A percentile compares a stretch with the other conserved stretches of the same genome.
Evolutionary conservation across 345 rosid genomes (phyloP).

Genomic region (Salix purpurea): DNA sequence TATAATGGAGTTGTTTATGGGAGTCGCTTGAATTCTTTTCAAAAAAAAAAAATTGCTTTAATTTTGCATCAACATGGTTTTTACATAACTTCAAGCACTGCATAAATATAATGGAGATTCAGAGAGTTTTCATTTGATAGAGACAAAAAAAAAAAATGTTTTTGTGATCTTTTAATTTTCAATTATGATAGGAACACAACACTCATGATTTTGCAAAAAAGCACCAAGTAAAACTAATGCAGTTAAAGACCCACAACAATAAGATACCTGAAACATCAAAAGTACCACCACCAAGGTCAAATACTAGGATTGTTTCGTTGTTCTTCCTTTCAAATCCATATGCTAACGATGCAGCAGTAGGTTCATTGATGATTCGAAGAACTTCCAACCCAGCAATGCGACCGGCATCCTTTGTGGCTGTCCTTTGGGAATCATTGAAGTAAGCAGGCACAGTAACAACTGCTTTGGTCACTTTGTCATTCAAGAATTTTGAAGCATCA

Average conservation of each 20-base stretch:
- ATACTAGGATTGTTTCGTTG: constrained; percentile 92
- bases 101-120: not conserved
- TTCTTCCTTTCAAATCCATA: constrained; percentile 94
- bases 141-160: not conserved
- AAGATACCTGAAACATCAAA: constrained; percentile 91
- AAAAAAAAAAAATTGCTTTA: no score
- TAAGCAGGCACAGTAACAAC: constrained; percentile 35
- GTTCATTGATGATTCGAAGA: constrained; percentile 92
- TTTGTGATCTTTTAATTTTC: not conserved
- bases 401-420: constrained; percentile 96
- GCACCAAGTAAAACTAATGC: not conserved
- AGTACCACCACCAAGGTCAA: constrained; percentile 99
- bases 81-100: constrained; percentile 76
- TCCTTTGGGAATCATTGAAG: constrained; percentile 47
- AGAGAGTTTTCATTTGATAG: not conserved
- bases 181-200: not conserved
- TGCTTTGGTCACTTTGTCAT: constrained; percentile 28
- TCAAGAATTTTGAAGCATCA: constrained; percentile 64
- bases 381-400: constrained; percentile 33
- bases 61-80: no score
- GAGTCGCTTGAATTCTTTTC: no score
- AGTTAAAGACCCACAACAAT: not conserved
- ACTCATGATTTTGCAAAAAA: not conserved
- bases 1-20: not conserved
- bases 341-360: constrained; percentile 96